Evolutionary conservation across 164 flowering plant species (phyloP).

Genomic region (Vitis rotundifolia): DNA sequence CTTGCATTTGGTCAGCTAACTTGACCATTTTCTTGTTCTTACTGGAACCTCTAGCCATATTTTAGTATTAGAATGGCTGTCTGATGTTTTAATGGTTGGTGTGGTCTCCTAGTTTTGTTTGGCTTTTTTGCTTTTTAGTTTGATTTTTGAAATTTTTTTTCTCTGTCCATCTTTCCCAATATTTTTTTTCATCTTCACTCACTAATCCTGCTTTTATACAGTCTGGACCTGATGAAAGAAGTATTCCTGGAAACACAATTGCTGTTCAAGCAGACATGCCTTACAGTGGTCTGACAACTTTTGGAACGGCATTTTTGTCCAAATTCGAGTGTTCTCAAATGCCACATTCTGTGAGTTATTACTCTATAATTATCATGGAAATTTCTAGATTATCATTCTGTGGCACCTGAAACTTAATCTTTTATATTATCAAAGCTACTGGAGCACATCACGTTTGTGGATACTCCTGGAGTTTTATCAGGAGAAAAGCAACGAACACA

Average conservation of each 20-base stretch:
- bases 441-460: conserved; percentile 93
- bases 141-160: not conserved
- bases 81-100: not conserved
- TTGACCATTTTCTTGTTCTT: not conserved
- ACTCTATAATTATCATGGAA: not conserved
- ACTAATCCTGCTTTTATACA: conserved; percentile 22
- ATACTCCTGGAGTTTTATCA: conserved; percentile 95
- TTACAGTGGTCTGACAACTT: conserved; percentile 82
- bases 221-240: conserved; percentile 96
- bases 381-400: conserved; percentile 4
- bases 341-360: conserved; percentile 85
- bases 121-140: not conserved
- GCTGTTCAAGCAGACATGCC: conserved; percentile 99
- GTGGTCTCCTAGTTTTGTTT: not conserved
- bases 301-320: conserved; percentile 94
- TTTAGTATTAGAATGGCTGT: not conserved
- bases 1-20: not conserved
- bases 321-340: conserved; percentile 98
- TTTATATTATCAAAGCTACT: conserved; percentile 55
- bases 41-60: not conserved
- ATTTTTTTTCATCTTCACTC: not conserved
- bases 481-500: conserved; percentile 98
- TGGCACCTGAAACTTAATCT: conserved; percentile 1
- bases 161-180: not conserved
- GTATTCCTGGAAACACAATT: conserved; percentile 92